These are phyloP conservation scores for Cyberlindnera misumaiensis DNA, from an alignment of 805 yeast genomes.

Conservation along the genomic window DNA sequence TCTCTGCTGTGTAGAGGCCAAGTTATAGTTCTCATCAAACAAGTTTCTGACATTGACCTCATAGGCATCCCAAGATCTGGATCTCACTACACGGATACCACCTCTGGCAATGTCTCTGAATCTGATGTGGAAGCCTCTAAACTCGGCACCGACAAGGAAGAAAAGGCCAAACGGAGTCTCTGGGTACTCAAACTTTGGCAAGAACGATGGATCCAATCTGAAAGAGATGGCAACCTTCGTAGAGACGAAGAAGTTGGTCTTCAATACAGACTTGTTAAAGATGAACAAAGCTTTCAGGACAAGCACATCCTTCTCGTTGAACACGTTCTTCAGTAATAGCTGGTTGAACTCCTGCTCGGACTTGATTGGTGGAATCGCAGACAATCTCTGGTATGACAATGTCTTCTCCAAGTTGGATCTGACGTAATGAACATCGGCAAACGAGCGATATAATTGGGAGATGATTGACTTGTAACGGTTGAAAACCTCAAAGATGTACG, in stretches of 20 bases:
- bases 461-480: constrained; percentile 63
- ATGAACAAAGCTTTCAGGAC: constrained; percentile 76
- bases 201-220: constrained; percentile 79
- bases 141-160: constrained; percentile 91
- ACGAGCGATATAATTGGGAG: constrained; percentile 79
- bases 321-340: constrained; percentile 58
- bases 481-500: constrained; percentile 72
- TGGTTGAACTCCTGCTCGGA: constrained; percentile 69
- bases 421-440: constrained; percentile 85
- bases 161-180: constrained; percentile 93
- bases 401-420: constrained; percentile 66
- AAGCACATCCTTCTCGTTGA: constrained; percentile 69
- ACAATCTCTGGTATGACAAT: constrained; percentile 77
- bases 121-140: constrained; percentile 95
- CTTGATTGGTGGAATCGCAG: constrained; percentile 69
- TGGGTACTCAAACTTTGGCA: constrained; percentile 84
- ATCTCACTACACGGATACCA: constrained; percentile 91
- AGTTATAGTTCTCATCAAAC: constrained; percentile 93
- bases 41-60: constrained; percentile 77
- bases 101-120: constrained; percentile 97
- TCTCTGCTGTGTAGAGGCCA: constrained; percentile 93
- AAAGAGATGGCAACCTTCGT: constrained; percentile 94
- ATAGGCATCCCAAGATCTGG: constrained; percentile 80
- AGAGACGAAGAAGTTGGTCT: constrained; percentile 90
- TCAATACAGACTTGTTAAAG: constrained; percentile 81